Percentiles rank a stretch among this genome's conserved stretches.
These are phyloP conservation scores for Clarireedia sp. DNA, from an alignment of 2,329 filamentous ascomycete genomes.

Conservation along the genomic window DNA sequence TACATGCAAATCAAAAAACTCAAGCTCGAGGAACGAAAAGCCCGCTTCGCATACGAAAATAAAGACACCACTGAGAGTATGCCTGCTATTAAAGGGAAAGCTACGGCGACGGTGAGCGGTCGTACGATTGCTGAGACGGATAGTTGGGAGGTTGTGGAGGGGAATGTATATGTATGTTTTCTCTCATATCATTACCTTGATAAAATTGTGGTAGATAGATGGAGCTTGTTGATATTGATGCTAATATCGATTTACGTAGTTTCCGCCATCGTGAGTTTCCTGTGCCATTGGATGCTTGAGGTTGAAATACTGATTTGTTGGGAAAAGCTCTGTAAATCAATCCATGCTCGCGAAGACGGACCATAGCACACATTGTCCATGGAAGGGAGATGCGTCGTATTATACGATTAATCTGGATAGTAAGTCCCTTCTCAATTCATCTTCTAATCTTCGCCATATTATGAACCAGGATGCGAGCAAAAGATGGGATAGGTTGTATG, in stretches of 20 bases:
- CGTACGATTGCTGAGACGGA: constrained; percentile 38
- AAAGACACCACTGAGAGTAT: constrained; percentile 8
- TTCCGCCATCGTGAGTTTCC: constrained; percentile 29
- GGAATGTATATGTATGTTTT: constrained; percentile 37
- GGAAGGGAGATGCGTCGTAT: constrained; percentile 41
- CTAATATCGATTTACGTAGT: constrained; percentile 18
- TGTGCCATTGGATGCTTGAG: background rate
- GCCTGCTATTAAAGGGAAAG: constrained; percentile 18
- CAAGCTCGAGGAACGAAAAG: background rate
- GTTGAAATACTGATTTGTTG: too few relatives aligned
- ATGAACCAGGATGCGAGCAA: too few relatives aligned
- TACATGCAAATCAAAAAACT: background rate
- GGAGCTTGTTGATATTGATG: background rate
- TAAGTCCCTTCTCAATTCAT: constrained; percentile 8
- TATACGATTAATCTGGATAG: constrained; percentile 39
- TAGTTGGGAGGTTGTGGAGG: constrained; percentile 39
- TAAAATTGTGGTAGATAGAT: constrained; percentile 9
- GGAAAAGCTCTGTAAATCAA: constrained; percentile 31
- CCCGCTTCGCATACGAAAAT: background rate
- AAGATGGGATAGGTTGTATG: too few relatives aligned
- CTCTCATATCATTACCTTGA: background rate
- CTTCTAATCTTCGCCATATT: background rate
- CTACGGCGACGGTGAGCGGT: constrained; percentile 37
- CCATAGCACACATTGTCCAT: constrained; percentile 36
- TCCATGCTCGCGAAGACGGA: constrained; percentile 34